phyloP scores from a whole-genome alignment of 305 asterid genomes.

The Solanum aculeatissimum region DNA sequence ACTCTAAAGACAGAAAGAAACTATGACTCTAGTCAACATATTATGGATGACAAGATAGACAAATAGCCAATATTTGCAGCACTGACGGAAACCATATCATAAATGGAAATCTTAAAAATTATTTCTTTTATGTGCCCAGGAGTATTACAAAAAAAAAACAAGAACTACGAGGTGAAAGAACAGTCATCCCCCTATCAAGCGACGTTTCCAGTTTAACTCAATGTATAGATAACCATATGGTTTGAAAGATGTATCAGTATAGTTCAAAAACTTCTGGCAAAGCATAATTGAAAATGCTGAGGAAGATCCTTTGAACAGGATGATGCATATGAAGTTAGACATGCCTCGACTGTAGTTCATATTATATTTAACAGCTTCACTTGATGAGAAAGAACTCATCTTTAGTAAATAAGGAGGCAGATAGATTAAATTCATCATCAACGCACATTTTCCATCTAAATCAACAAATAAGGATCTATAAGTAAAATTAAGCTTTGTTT shows the following conservation, averaged over 20 bases:
- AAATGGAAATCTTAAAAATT: neutral
- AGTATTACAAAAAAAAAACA: neutral
- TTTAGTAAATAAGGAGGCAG: neutral
- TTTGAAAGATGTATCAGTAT: neutral
- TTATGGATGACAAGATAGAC: neutral
- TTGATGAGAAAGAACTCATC: neutral
- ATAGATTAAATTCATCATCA: neutral
- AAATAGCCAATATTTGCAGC: neutral
- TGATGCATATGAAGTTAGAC: slow-evolving; percentile 1
- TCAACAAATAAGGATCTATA: neutral
- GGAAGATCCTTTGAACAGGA: neutral
- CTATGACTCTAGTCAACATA: neutral
- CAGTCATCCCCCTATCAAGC: neutral
- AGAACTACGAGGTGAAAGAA: neutral
- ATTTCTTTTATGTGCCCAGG: neutral
- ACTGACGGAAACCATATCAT: neutral
- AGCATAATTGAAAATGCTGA: neutral
- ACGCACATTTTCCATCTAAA: neutral
- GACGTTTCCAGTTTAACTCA: neutral
- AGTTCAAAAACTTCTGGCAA: neutral
- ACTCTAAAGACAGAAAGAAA: neutral
- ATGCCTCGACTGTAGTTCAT: neutral
- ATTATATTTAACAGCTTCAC: neutral
- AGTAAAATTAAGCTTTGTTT: neutral
- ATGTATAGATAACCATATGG: neutral